Conservation (phyloP, 371 early-diverging fungal species). For the Mucor piriformis region DNA sequence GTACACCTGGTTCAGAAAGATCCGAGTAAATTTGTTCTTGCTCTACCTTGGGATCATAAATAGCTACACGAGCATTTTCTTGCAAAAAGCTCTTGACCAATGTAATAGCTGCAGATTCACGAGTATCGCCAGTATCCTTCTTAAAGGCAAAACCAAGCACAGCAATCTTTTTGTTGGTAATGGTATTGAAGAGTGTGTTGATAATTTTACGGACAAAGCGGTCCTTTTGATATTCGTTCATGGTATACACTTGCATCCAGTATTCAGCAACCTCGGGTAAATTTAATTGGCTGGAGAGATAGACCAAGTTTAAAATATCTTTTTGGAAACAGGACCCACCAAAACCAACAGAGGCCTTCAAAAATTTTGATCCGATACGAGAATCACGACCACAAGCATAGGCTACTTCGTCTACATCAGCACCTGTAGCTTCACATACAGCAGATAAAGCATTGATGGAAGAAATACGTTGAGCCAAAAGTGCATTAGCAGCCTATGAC, state of each 20-base stretch:
- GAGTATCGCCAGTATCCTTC: conserved; percentile 94
- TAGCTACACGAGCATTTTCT: conserved; percentile 77
- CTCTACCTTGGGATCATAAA: conserved; percentile 94
- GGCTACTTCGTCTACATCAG: conserved; percentile 92
- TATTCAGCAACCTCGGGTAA: conserved; percentile 93
- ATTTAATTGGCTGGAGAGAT: conserved; percentile 81
- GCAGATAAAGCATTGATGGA: conserved; percentile 92
- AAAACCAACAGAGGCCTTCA: conserved; percentile 93
- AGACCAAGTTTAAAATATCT: conserved; percentile 92
- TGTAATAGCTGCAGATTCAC: conserved; percentile 92
- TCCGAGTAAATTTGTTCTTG: conserved; percentile 83
- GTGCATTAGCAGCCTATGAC: conserved; percentile 87
- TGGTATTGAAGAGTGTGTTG: conserved; percentile 78
- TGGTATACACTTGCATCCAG: conserved; percentile 89
- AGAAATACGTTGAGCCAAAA: conserved; percentile 95
- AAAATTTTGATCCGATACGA: conserved; percentile 90
- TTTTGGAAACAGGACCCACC: conserved; percentile 97
- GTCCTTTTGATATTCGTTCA: conserved; percentile 94
- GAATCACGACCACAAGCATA: conserved; percentile 89
- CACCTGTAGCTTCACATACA: conserved; percentile 93
- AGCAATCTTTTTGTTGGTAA: conserved; percentile 83
- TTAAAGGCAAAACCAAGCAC: conserved; percentile 95
- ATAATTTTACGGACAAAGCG: conserved; percentile 81
- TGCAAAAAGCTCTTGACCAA: conserved; percentile 81
- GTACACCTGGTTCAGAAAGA: conserved; percentile 73